A percentile compares a stretch with the other conserved stretches of the same genome.
These are phyloP conservation scores for Phytophthora brassicae DNA, from an alignment of 352 stramenopile genomes.

Conservation along the genomic window DNA sequence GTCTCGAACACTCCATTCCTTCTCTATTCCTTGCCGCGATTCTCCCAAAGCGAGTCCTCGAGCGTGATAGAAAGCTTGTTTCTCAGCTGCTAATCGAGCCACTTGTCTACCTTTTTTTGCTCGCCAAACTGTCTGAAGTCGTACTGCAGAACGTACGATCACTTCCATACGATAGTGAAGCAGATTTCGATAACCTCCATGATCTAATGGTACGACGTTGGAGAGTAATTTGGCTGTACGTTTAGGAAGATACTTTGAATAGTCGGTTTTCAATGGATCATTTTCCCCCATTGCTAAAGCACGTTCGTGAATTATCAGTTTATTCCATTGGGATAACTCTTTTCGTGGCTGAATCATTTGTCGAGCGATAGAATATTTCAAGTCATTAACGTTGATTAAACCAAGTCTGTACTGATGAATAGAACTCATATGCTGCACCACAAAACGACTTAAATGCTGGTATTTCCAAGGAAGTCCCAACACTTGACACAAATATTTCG, in stretches of 20 bases:
- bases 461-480: conserved; percentile 73
- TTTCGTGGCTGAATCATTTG: conserved; percentile 51
- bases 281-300: conserved; percentile 90
- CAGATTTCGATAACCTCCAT: conserved; percentile 88
- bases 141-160: conserved; percentile 65
- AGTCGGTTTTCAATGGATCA: conserved; percentile 92
- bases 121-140: conserved; percentile 85
- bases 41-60: conserved; percentile 76
- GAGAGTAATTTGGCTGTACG: conserved; percentile 68
- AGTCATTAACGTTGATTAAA: conserved; percentile 85
- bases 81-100: conserved; percentile 72
- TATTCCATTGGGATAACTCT: conserved; percentile 66
- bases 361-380: conserved; percentile 80
- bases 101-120: conserved; percentile 71
- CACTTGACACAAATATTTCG: conserved; percentile 70
- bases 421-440: conserved; percentile 84
- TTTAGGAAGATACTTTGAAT: conserved; percentile 89
- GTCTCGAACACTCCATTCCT: conserved; percentile 79
- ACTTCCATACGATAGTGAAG: conserved; percentile 75
- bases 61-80: conserved; percentile 90
- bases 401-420: conserved; percentile 89
- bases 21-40: conserved; percentile 50
- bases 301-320: conserved; percentile 83
- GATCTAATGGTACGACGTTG: conserved; percentile 87
- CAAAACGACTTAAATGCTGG: conserved; percentile 78